These are phyloP conservation scores for Fusarium marasasianum DNA, from an alignment of 2,329 filamentous ascomycete genomes.

Conservation along the genomic window DNA sequence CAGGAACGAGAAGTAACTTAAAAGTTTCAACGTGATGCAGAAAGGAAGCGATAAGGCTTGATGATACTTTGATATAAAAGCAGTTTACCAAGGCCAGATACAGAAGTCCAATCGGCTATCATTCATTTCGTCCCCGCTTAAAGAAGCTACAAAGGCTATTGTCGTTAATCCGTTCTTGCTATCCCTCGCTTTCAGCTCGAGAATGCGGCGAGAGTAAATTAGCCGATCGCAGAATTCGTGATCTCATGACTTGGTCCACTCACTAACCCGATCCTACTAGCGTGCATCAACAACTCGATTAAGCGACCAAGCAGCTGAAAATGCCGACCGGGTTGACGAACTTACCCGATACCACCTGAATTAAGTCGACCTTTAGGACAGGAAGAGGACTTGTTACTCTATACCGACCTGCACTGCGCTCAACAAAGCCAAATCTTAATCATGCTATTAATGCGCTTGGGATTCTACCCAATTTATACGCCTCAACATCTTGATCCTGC, in stretches of 20 bases:
- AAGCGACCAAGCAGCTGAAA: not conserved
- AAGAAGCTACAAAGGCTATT: too few relatives aligned
- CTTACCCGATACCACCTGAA: not conserved
- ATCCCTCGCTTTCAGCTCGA: too few relatives aligned
- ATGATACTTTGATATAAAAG: not conserved
- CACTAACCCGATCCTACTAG: not conserved
- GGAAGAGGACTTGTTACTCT: too few relatives aligned
- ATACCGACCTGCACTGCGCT: too few relatives aligned
- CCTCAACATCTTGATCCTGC: too few relatives aligned
- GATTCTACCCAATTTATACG: too few relatives aligned
- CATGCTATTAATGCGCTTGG: not conserved
- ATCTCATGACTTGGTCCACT: rapidly evolving
- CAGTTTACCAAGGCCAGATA: not conserved
- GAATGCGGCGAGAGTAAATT: not conserved
- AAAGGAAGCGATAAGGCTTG: too few relatives aligned
- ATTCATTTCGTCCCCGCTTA: rapidly evolving
- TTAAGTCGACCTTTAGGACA: too few relatives aligned
- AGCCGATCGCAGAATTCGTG: not conserved
- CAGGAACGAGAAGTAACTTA: too few relatives aligned
- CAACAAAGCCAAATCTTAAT: too few relatives aligned
- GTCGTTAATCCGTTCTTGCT: rapidly evolving
- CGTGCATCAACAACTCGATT: not conserved
- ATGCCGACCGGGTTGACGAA: not conserved
- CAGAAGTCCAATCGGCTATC: rapidly evolving
- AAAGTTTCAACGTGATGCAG: not conserved